Conservation (phyloP, 768 basidiomycete species). For the Harrya chromipes region DNA sequence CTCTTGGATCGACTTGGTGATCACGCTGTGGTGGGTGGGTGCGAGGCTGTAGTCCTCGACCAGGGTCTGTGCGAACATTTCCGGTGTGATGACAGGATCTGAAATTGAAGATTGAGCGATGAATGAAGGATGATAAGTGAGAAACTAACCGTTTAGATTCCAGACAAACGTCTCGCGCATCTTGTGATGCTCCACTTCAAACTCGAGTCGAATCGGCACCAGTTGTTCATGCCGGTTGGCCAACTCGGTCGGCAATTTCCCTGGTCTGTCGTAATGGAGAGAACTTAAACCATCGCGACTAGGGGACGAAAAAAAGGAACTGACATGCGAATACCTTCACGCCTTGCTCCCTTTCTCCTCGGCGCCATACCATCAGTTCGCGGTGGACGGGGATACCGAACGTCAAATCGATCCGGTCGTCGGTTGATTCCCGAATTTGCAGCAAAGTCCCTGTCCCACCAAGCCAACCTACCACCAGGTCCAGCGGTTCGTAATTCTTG, state of each 20-base stretch:
- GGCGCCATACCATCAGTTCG: slow-evolving; percentile 30
- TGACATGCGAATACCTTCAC: slow-evolving; percentile 76
- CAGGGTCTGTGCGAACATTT: slow-evolving; percentile 84
- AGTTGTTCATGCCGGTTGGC: slow-evolving; percentile 73
- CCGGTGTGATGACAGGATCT: slow-evolving; percentile 91
- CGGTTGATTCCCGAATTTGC: slow-evolving; percentile 31
- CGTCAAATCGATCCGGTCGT: slow-evolving; percentile 45
- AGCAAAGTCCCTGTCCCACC: slow-evolving; percentile 62
- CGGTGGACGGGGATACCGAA: slow-evolving; percentile 52
- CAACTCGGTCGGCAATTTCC: slow-evolving; percentile 52
- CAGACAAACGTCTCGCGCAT: slow-evolving; percentile 97
- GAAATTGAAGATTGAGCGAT: neutral
- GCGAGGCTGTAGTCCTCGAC: slow-evolving; percentile 88
- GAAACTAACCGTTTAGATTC: slow-evolving; percentile 84
- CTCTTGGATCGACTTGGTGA: slow-evolving; percentile 83
- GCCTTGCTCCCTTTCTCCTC: slow-evolving; percentile 50
- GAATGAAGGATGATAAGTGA: neutral
- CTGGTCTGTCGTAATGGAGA: slow-evolving; percentile 43
- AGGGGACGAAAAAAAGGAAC: slow-evolving; percentile 32
- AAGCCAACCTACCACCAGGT: slow-evolving; percentile 44
- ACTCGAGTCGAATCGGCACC: slow-evolving; percentile 93
- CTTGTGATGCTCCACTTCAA: slow-evolving; percentile 92
- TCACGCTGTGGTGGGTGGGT: slow-evolving; percentile 57
- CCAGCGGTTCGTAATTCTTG: slow-evolving; percentile 47
- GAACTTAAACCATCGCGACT: neutral